These are phyloP conservation scores for Globisporangium polare DNA, from an alignment of 352 stramenopile genomes.

Conservation along the genomic window DNA sequence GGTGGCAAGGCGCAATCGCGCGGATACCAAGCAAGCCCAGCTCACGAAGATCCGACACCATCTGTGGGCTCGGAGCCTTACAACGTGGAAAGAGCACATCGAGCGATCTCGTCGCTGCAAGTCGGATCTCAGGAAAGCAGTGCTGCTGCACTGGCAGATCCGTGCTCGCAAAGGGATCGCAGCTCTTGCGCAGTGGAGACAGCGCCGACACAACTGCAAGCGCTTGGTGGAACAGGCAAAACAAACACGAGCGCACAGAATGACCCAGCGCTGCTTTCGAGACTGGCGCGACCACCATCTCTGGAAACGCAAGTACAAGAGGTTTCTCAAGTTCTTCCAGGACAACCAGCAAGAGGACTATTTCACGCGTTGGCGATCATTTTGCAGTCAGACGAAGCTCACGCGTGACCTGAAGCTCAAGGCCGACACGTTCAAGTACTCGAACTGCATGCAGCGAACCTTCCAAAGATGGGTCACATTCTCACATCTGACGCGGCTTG, in stretches of 20 bases:
- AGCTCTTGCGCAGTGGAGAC: slow-evolving; percentile 19
- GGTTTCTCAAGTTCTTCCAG: slow-evolving; percentile 24
- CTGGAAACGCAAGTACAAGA: slow-evolving; percentile 23
- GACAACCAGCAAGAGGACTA: slow-evolving; percentile 21
- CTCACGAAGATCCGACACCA: neutral
- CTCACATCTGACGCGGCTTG: neutral
- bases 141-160: neutral
- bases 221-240: neutral
- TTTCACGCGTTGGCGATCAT: slow-evolving; percentile 30
- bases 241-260: neutral
- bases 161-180: neutral
- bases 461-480: slow-evolving; percentile 1
- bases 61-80: neutral
- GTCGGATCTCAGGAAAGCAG: neutral
- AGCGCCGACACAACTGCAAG: neutral
- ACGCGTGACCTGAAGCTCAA: slow-evolving; percentile 14
- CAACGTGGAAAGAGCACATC: neutral
- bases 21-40: neutral
- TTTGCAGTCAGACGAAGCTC: slow-evolving; percentile 12
- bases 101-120: neutral
- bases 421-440: slow-evolving; percentile 20
- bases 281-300: slow-evolving; percentile 22
- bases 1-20: neutral
- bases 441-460: neutral
- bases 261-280: slow-evolving; percentile 12